phyloP scores from a whole-genome alignment of 306 rosid genomes.

The Gastrolobium bilobum region DNA sequence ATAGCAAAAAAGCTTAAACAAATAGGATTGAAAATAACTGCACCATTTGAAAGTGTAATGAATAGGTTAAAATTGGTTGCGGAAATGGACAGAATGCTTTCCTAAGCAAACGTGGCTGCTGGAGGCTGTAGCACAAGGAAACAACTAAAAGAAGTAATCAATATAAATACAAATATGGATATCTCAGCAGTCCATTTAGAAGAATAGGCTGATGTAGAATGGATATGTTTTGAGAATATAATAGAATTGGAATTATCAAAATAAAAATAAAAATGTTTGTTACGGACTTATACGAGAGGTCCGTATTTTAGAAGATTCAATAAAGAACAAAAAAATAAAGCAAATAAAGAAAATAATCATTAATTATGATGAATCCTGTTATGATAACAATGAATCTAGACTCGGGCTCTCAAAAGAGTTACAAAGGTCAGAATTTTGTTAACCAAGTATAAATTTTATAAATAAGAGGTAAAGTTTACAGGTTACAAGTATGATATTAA shows the following conservation, averaged over 20 bases:
- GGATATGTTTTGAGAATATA: conserved; percentile 14
- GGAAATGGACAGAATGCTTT: conserved; percentile 42
- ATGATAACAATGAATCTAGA: no score
- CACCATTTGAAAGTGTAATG: conserved; percentile 9
- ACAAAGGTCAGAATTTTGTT: no score
- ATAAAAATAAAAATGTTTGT: no score
- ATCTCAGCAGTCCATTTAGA: conserved; percentile 1
- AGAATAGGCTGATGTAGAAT: not conserved
- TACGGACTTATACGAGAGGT: no score
- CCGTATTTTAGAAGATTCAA: no score
- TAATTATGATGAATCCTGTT: no score
- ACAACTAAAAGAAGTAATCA: conserved; percentile 25
- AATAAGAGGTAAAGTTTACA: no score
- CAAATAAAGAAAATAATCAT: no score
- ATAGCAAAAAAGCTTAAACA: not conserved
- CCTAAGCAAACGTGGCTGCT: conserved; percentile 45
- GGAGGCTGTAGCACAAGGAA: conserved; percentile 17
- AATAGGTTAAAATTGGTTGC: not conserved
- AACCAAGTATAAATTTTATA: no score
- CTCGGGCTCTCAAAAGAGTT: no score
- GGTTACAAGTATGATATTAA: no score
- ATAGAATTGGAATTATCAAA: not conserved
- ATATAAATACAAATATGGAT: not conserved
- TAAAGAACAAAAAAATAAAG: no score
- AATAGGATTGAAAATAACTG: conserved; percentile 25